Evolutionary conservation across 1,284 basidiomycete species (phyloP).

Genomic region (Sporisorium graminicola): DNA sequence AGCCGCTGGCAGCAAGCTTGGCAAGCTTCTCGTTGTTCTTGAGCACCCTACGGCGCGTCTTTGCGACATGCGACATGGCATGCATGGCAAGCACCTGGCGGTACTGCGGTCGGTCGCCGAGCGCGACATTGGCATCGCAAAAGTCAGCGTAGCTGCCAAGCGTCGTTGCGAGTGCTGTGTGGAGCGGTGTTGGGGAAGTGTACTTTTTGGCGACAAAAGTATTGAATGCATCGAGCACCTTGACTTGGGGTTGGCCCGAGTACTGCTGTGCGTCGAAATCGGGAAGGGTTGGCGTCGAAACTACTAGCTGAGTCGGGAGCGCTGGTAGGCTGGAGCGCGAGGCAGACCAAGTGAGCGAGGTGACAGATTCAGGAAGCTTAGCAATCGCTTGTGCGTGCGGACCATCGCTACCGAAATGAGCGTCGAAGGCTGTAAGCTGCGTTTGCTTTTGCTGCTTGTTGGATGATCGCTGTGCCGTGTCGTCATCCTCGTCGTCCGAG

Average conservation of each 20-base stretch:
- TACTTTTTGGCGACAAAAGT: slow-evolving; percentile 28
- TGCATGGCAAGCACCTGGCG: slow-evolving; percentile 57
- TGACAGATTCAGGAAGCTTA: slow-evolving; percentile 38
- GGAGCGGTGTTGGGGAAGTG: slow-evolving; percentile 21
- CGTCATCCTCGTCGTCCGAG: slow-evolving; percentile 42
- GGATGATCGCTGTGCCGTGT: neutral
- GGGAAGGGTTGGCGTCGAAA: slow-evolving; percentile 26
- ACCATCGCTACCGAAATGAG: slow-evolving; percentile 55
- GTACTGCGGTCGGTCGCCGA: slow-evolving; percentile 37
- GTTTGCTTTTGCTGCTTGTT: slow-evolving; percentile 29
- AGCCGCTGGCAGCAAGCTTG: slow-evolving; percentile 69
- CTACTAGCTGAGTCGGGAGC: slow-evolving; percentile 31
- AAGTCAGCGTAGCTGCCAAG: slow-evolving; percentile 61
- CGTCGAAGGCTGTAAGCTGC: slow-evolving; percentile 44
- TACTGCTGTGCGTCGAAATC: slow-evolving; percentile 29
- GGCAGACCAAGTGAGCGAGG: slow-evolving; percentile 33
- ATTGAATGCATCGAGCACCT: slow-evolving; percentile 54
- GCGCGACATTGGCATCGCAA: slow-evolving; percentile 49
- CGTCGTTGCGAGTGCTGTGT: slow-evolving; percentile 44
- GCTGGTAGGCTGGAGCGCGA: slow-evolving; percentile 28
- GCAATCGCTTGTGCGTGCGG: slow-evolving; percentile 39
- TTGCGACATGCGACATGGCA: slow-evolving; percentile 71
- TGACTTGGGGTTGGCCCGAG: slow-evolving; percentile 49
- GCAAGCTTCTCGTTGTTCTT: slow-evolving; percentile 91
- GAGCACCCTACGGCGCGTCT: slow-evolving; percentile 90